phyloP scores from a whole-genome alignment of 129 eudicot species.

The Kitagawia praeruptora region DNA sequence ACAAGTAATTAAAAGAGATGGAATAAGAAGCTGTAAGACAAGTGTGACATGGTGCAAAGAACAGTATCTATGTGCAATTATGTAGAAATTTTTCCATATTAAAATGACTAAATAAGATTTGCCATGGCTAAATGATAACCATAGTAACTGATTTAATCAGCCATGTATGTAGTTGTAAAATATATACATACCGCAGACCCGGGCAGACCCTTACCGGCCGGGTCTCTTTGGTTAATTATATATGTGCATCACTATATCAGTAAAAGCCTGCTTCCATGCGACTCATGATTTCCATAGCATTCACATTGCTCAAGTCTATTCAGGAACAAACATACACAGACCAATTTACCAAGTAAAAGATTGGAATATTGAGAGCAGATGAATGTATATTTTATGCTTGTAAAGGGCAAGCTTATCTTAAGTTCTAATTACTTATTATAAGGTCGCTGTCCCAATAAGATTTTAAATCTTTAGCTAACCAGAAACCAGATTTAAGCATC shows the following conservation, averaged over 20 bases:
- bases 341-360: background rate
- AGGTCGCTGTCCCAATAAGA: background rate
- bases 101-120: background rate
- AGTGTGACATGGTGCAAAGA: background rate
- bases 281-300: background rate
- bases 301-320: constrained; percentile 1
- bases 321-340: background rate
- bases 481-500: background rate
- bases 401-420: background rate
- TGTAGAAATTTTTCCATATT: background rate
- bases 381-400: background rate
- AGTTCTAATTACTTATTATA: background rate
- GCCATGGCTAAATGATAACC: background rate
- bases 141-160: background rate
- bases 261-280: background rate
- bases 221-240: background rate
- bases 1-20: background rate
- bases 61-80: background rate
- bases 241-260: background rate
- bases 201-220: background rate
- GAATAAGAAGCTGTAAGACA: background rate
- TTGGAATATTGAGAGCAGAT: background rate
- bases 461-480: background rate
- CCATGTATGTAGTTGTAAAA: background rate
- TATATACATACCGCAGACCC: background rate